phyloP scores from a whole-genome alignment of 139 green algal genomes.

The Trebouxia sp. region DNA sequence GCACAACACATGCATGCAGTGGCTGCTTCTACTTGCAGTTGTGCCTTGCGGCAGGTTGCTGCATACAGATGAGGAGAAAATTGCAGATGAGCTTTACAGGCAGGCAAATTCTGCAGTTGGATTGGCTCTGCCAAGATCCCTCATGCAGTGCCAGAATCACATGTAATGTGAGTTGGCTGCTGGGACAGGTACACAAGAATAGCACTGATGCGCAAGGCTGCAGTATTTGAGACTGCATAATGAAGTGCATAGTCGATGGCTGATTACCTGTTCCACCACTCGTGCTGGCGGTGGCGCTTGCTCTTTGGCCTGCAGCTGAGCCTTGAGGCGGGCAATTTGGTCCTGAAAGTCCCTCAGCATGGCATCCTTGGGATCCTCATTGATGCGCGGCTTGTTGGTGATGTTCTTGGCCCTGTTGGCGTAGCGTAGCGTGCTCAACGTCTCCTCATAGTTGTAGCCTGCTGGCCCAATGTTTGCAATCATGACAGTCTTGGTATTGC shows the following conservation, averaged over 20 bases:
- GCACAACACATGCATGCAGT: too few relatives aligned
- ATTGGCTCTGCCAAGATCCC: background rate
- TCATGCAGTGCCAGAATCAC: background rate
- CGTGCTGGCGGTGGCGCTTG: background rate
- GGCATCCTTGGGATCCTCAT: slow-evolving; percentile 91
- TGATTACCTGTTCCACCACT: slow-evolving; percentile 1
- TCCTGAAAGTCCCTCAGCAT: slow-evolving; percentile 93
- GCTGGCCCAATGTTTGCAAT: slow-evolving; percentile 61
- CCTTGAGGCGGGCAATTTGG: slow-evolving; percentile 81
- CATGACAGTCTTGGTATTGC: slow-evolving; percentile 85
- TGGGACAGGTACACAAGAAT: too few relatives aligned
- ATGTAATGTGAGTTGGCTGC: too few relatives aligned
- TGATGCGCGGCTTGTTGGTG: slow-evolving; percentile 84
- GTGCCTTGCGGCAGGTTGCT: too few relatives aligned
- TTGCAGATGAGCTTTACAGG: too few relatives aligned
- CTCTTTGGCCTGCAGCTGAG: slow-evolving; percentile 48
- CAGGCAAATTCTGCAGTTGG: too few relatives aligned
- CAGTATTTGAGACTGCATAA: background rate
- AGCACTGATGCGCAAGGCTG: too few relatives aligned
- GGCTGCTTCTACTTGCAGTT: too few relatives aligned
- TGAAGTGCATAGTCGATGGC: too few relatives aligned
- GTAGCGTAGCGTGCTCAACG: slow-evolving; percentile 58
- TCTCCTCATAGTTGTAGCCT: slow-evolving; percentile 46
- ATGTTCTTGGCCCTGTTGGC: slow-evolving; percentile 83
- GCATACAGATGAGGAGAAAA: too few relatives aligned